These are phyloP conservation scores for Yamadazyma nakazawae DNA, from an alignment of 805 yeast species.

Conservation along the genomic window DNA sequence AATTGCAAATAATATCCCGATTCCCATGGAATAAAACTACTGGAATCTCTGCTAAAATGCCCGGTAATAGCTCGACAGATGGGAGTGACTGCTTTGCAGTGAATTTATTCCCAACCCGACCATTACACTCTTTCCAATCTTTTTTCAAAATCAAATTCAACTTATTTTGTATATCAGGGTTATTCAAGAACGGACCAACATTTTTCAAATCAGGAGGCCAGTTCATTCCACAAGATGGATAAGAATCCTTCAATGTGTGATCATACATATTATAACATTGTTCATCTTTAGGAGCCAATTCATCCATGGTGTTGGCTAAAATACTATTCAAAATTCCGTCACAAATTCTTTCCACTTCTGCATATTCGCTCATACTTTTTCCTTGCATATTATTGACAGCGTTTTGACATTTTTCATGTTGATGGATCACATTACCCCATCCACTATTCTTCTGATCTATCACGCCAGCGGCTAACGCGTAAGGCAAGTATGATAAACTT, in stretches of 20 bases:
- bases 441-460: constrained; percentile 39
- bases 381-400: constrained; percentile 31
- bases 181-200: constrained; percentile 50
- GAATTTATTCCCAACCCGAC: constrained; percentile 51
- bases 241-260: constrained; percentile 62
- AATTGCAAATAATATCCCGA: constrained; percentile 85
- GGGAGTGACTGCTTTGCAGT: constrained; percentile 54
- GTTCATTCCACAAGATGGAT: constrained; percentile 84
- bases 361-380: constrained; percentile 18
- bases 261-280: constrained; percentile 85
- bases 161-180: constrained; percentile 43
- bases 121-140: constrained; percentile 78
- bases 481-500: constrained; percentile 76
- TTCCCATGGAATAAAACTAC: constrained; percentile 82
- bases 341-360: constrained; percentile 37
- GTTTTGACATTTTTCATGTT: constrained; percentile 62
- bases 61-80: constrained; percentile 65
- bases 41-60: constrained; percentile 53
- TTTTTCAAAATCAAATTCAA: constrained; percentile 44
- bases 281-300: constrained; percentile 27
- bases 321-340: constrained; percentile 45
- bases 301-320: constrained; percentile 29
- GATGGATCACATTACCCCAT: constrained; percentile 40
- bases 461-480: constrained; percentile 56
- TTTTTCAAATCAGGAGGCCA: constrained; percentile 73